phyloP scores from a whole-genome alignment of 176 grass and related monocot species.

The Hyparrhenia diplandra region DNA sequence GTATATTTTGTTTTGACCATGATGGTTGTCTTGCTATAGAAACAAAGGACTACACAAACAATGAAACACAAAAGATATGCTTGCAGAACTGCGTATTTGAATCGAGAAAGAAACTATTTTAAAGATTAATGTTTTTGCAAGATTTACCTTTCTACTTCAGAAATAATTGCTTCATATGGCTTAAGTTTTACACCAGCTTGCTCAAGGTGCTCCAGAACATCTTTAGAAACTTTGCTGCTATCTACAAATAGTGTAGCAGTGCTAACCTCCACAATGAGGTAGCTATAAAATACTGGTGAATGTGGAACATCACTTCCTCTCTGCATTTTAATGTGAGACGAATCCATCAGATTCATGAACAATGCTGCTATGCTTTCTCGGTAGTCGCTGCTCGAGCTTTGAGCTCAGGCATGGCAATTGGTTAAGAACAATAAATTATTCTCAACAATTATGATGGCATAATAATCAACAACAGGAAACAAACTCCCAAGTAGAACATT shows the following conservation, averaged over 20 bases:
- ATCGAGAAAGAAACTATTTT: not conserved
- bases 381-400: not conserved
- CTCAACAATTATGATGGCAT: no score
- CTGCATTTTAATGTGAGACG: conserved; percentile 46
- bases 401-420: not conserved
- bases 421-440: no score
- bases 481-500: not conserved
- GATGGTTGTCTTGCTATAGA: not conserved
- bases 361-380: not conserved
- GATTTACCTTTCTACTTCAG: conserved; percentile 75
- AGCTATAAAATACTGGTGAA: conserved; percentile 95
- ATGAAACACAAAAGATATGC: not conserved
- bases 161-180: conserved; percentile 74
- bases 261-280: conserved; percentile 66
- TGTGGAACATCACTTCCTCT: conserved; percentile 91
- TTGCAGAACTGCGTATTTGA: not conserved
- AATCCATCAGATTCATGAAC: conserved; percentile 26
- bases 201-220: conserved; percentile 54
- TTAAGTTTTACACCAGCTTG: conserved; percentile 74
- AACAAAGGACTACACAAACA: not conserved
- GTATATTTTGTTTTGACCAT: not conserved
- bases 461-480: not conserved
- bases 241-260: conserved; percentile 81
- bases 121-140: not conserved
- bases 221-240: conserved; percentile 64